phyloP scores from a whole-genome alignment of 345 rosid species.

The Noccaea bulbosa region DNA sequence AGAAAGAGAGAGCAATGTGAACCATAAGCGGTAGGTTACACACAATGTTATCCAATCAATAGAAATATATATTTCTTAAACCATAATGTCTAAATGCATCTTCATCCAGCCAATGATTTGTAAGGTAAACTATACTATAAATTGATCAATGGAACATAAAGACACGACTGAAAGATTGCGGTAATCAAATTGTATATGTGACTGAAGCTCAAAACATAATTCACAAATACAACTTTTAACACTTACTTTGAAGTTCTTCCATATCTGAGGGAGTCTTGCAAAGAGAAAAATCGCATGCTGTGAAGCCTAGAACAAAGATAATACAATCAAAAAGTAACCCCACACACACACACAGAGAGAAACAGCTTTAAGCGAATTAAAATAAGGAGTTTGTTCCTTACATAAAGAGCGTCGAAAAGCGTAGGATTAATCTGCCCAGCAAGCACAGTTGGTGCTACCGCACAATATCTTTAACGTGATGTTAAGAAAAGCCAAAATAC shows the following conservation, averaged over 20 bases:
- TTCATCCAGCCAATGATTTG: no score
- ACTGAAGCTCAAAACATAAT: slow-evolving; percentile 5
- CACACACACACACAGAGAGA: slow-evolving; percentile 1
- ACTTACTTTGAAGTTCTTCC: slow-evolving; percentile 84
- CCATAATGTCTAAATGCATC: no score
- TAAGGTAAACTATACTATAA: neutral
- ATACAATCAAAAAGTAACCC: neutral
- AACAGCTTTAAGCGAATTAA: neutral
- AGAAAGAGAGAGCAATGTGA: slow-evolving; percentile 19
- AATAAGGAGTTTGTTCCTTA: slow-evolving; percentile 49
- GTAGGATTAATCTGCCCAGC: slow-evolving; percentile 80
- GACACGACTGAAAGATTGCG: neutral
- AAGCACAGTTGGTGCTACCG: slow-evolving; percentile 80
- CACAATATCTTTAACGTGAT: slow-evolving; percentile 66
- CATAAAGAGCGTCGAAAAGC: slow-evolving; percentile 92
- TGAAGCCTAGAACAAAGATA: slow-evolving; percentile 65
- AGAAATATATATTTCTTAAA: neutral
- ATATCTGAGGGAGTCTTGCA: slow-evolving; percentile 95
- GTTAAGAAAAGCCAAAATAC: slow-evolving; percentile 41
- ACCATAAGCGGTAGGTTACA: neutral
- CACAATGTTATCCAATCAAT: neutral
- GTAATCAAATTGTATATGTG: neutral
- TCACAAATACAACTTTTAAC: neutral
- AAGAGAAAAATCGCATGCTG: slow-evolving; percentile 93
- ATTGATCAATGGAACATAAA: slow-evolving; percentile 3